phyloP scores from a whole-genome alignment of 345 rosid species.

The Syzygium oleosum region DNA sequence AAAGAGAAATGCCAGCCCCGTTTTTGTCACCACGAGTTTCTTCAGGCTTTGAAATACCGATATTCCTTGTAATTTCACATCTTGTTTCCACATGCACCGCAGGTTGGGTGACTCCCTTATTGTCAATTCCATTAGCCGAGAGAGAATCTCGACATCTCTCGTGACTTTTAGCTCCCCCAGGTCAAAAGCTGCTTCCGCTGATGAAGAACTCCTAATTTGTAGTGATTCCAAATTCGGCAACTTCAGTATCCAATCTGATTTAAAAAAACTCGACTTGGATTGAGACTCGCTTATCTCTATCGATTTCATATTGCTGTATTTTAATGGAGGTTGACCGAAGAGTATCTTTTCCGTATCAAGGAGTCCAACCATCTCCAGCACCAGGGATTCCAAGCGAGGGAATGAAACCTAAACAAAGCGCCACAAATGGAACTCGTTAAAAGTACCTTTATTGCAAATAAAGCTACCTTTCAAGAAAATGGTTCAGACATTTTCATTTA shows the following conservation, averaged over 20 bases:
- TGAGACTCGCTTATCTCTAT: rapidly evolving
- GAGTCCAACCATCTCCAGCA: rapidly evolving
- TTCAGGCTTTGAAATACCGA: too few relatives aligned
- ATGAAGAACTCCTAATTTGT: rapidly evolving
- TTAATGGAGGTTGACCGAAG: background rate
- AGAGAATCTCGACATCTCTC: background rate
- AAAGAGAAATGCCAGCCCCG: too few relatives aligned
- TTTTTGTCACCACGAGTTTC: too few relatives aligned
- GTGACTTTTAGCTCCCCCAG: background rate
- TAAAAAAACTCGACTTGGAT: background rate
- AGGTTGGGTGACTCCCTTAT: too few relatives aligned
- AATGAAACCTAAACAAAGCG: background rate
- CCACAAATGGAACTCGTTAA: background rate
- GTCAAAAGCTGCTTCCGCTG: background rate
- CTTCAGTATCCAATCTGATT: background rate
- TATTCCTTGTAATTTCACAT: too few relatives aligned
- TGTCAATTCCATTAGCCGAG: too few relatives aligned
- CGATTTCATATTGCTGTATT: background rate
- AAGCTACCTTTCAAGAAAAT: background rate
- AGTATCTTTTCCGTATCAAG: background rate
- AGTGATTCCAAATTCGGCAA: background rate
- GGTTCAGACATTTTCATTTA: too few relatives aligned
- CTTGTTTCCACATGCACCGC: too few relatives aligned
- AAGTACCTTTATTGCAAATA: background rate
- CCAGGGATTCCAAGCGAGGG: background rate